These are phyloP conservation scores for Plasmopara muralis DNA, from an alignment of 352 stramenopile species.

Conservation along the genomic window DNA sequence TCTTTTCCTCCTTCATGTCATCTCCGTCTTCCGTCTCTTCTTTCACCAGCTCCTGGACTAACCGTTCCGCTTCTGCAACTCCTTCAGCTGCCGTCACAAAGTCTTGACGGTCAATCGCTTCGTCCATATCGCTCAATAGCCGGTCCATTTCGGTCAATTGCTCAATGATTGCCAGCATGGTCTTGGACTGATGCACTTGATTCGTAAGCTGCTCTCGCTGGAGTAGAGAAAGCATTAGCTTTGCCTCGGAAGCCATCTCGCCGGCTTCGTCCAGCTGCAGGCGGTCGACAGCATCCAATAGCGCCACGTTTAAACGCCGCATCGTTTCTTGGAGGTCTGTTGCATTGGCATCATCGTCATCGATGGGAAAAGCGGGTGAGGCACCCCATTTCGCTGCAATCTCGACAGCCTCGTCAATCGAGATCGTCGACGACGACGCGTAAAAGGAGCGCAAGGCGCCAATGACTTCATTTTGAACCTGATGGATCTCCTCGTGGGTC, in stretches of 20 bases:
- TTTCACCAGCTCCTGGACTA: slow-evolving; percentile 25
- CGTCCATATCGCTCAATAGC: slow-evolving; percentile 41
- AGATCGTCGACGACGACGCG: slow-evolving; percentile 43
- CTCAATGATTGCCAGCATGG: slow-evolving; percentile 58
- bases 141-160: slow-evolving; percentile 60
- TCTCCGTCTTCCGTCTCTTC: slow-evolving; percentile 8
- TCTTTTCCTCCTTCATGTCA: slow-evolving; percentile 16
- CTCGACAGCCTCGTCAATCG: slow-evolving; percentile 48
- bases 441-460: slow-evolving; percentile 65
- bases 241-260: slow-evolving; percentile 28
- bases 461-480: slow-evolving; percentile 46
- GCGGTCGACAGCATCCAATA: slow-evolving; percentile 43
- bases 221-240: slow-evolving; percentile 46
- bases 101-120: slow-evolving; percentile 32
- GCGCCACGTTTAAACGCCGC: slow-evolving; percentile 28
- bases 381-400: slow-evolving; percentile 49
- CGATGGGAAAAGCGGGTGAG: slow-evolving; percentile 9
- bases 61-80: slow-evolving; percentile 28
- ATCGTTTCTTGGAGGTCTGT: slow-evolving; percentile 54
- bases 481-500: slow-evolving; percentile 54
- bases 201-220: slow-evolving; percentile 50
- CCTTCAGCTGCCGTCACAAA: slow-evolving; percentile 44
- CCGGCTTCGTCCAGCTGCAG: slow-evolving; percentile 38
- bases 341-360: slow-evolving; percentile 5
- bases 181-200: slow-evolving; percentile 55